Evolutionary conservation across 768 basidiomycete genomes (phyloP), one percentile per base, ranked within the genome.

Genomic region (Calocybe cyanea): DNA sequence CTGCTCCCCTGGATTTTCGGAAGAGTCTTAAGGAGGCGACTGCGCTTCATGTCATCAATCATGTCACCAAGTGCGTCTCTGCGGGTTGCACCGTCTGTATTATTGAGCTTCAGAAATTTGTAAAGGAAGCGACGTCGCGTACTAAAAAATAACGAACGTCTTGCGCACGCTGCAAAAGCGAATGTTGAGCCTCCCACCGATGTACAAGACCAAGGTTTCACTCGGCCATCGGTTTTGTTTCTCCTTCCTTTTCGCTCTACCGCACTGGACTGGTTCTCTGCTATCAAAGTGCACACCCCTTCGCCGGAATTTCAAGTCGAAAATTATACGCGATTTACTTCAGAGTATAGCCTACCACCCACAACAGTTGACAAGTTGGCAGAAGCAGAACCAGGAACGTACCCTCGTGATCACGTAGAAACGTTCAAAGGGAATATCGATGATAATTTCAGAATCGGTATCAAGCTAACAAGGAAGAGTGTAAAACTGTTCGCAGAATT

Each of bases 381-480:
- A 14, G 69, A 69, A 3, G 85, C 87, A 5, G 80, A 82, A 38
- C 78, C 80, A 4, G 90, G 86, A 15, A 80, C 77, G 18, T 94
- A 94, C 62, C 87, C 95, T 2, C 59, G 63, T 11, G 96, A 98
- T 58, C 95, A 99, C 58, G 78, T 95, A 8, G 90, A 92, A 54
- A 94, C 80, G 43, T 97, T 98, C 75, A 80, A 81, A 55, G 96
- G 96, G n/a, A 99, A 99, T 59, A 78, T 93, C 21, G 96, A 99
- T 58, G 96, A 99, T 61, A 90, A 83, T 55, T 98, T 99, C 63
- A 71, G 92, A 50, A 71, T 96, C 24, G 96, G 96, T 0, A 66
- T 97, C 51, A 98, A 98, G 69, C 63, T 98, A 61, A 98, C 93
- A 7, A 73, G 83, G 60, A 97, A 94, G 68, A 92, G 81, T 43